Evolutionary conservation across 2,329 filamentous ascomycete genomes (phyloP).

Genomic region (Ophiocordyceps robertsii): DNA sequence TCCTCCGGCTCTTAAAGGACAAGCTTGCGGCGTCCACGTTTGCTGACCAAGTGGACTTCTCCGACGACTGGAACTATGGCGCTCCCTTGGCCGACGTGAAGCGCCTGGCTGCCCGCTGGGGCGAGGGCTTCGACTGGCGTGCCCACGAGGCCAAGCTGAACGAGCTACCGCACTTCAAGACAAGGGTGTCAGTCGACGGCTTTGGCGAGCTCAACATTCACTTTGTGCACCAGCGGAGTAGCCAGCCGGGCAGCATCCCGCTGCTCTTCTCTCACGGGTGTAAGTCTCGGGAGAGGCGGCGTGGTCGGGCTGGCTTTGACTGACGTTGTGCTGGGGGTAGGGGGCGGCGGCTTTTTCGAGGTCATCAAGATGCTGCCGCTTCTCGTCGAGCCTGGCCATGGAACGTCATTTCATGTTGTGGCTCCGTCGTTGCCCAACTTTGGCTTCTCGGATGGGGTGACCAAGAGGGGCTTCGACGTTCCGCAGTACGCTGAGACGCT

Average conservation of each 20-base stretch:
- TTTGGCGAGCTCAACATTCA: constrained; percentile 50
- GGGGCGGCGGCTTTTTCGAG: constrained; percentile 59
- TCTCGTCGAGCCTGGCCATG: constrained; percentile 19
- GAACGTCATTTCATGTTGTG: constrained; percentile 39
- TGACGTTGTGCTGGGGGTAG: constrained; percentile 4
- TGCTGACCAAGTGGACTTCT: constrained; percentile 16
- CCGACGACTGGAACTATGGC: constrained; percentile 19
- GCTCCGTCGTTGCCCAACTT: constrained; percentile 45
- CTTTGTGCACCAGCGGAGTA: constrained; percentile 45
- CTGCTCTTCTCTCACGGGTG: constrained; percentile 36
- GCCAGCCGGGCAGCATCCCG: constrained; percentile 40
- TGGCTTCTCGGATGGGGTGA: constrained; percentile 20
- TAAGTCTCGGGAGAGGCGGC: background rate
- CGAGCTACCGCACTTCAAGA: constrained; percentile 41
- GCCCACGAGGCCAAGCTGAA: constrained; percentile 45
- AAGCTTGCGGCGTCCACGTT: constrained; percentile 18
- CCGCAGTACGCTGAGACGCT: constrained; percentile 36
- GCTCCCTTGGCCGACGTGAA: constrained; percentile 17
- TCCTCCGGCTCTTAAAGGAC: constrained; percentile 14
- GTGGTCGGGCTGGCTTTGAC: too few species aligned
- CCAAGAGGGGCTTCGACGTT: constrained; percentile 17
- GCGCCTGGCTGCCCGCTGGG: constrained; percentile 22
- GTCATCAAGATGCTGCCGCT: constrained; percentile 46
- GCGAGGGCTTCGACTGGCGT: constrained; percentile 46
- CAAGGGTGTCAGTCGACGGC: constrained; percentile 36